Evolutionary conservation across 2,329 filamentous ascomycete species (phyloP).

Genomic region (Colletotrichum theobromicola): DNA sequence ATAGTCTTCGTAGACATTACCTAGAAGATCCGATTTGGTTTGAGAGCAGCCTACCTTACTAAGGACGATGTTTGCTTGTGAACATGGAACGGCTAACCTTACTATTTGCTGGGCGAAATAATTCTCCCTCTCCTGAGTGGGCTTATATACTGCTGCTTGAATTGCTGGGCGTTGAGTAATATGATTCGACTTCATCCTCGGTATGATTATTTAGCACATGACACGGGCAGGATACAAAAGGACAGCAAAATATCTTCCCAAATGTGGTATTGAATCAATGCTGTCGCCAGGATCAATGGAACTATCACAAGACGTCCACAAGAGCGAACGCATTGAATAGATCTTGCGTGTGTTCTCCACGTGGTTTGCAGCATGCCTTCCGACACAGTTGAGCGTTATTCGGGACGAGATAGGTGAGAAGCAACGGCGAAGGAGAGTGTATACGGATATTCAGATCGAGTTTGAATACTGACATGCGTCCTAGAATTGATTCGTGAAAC

Average conservation of each 20-base stretch:
- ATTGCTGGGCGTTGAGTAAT: neutral
- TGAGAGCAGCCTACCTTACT: neutral
- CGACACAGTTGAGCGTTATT: neutral
- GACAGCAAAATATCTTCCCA: too few relatives aligned
- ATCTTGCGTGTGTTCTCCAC: too few relatives aligned
- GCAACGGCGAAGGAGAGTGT: fast-evolving
- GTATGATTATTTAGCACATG: too few relatives aligned
- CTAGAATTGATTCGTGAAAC: too few relatives aligned
- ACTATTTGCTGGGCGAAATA: neutral
- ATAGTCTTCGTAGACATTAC: neutral
- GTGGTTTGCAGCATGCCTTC: too few relatives aligned
- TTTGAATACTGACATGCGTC: too few relatives aligned
- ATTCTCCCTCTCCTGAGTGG: neutral
- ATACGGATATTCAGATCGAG: fast-evolving
- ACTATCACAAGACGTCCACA: too few relatives aligned
- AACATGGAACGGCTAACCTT: too few relatives aligned
- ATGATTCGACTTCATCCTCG: neutral
- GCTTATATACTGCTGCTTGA: neutral
- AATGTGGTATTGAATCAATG: too few relatives aligned
- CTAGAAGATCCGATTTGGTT: neutral
- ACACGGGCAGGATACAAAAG: too few relatives aligned
- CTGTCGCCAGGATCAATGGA: too few relatives aligned
- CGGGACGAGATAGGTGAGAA: neutral
- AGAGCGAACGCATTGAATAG: too few relatives aligned
- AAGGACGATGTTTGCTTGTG: neutral